Conservation (phyloP, 352 stramenopile species). For the Pythium folliculosum region DNA sequence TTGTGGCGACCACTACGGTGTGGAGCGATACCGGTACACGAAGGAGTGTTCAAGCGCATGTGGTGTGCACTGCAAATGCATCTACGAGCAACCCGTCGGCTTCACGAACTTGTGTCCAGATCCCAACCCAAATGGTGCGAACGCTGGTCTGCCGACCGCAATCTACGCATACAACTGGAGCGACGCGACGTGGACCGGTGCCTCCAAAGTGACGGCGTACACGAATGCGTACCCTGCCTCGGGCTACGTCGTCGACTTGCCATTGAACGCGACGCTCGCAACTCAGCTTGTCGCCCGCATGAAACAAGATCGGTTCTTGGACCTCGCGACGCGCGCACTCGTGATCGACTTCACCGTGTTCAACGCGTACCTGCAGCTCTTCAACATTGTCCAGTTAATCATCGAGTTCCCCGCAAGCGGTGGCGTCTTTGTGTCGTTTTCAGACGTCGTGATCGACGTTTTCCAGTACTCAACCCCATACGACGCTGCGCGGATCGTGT, state of each 20-base stretch:
- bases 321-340: conserved; percentile 61
- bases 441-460: conserved; percentile 45
- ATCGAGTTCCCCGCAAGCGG: conserved; percentile 68
- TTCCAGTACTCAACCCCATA: conserved; percentile 50
- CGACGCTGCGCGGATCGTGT: conserved; percentile 38
- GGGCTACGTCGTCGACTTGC: conserved; percentile 62
- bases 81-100: conserved; percentile 60
- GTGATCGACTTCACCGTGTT: conserved; percentile 67
- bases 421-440: conserved; percentile 48
- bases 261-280: conserved; percentile 37
- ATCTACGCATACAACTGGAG: conserved; percentile 69
- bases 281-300: conserved; percentile 33
- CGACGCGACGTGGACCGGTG: conserved; percentile 25
- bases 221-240: conserved; percentile 52
- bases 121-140: conserved; percentile 52
- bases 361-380: conserved; percentile 67
- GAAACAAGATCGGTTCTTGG: conserved; percentile 47
- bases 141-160: conserved; percentile 31
- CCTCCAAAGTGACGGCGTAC: conserved; percentile 29
- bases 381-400: conserved; percentile 59
- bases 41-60: conserved; percentile 46
- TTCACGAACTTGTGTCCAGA: conserved; percentile 52
- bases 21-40: conserved; percentile 57
- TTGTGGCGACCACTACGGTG: conserved; percentile 53
- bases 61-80: conserved; percentile 60